Evolutionary conservation across 2,329 filamentous ascomycete species (phyloP), one percentile per base, ranked within the genome.

Genomic region (Fonsecaea erecta): DNA sequence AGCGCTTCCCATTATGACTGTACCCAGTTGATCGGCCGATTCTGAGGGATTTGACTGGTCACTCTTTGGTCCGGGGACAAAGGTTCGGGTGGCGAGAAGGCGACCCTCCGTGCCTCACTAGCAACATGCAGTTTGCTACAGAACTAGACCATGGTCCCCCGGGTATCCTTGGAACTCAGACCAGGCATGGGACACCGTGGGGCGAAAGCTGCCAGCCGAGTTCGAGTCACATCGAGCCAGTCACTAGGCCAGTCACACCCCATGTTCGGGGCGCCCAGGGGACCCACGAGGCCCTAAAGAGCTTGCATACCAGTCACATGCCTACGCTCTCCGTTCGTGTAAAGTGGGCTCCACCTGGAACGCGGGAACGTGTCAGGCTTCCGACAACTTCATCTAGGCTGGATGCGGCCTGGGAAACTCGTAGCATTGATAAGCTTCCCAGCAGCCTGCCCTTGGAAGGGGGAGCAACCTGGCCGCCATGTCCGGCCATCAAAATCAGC

Each of bases 291-390:
- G 30, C 18, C 24, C 16, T 53, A 65, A 54, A 68, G 56, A 61
- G 66, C 32, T 61, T 68, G 66, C 66, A 68, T 61, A 3, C 1
- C 12, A 62, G 66, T 68, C 66, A 68, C 59, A 62, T 68, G 66
- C 56, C 26, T 35, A 24, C 63, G 66, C 43, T 57, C 34, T 21
- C 9, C 14, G 30, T 52, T 60, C 57, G 57, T 52, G 18, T 16
- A 24, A 32, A 53, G 32, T 14, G 51, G 60, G 30, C 52, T 32
- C 35, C 37, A 34, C 21, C 43, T 51, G 12, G 34, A 35, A 63
- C 67, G 62, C 65, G 67, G 64, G 63, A 34, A 34, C 57, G 64
- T 54, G 52, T 58, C 48, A 14, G 43, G 37, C 59, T 53, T 53
- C 59, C 48, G 32, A n/a, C 34, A 61, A 24, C 61, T 54, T 66